Percentiles rank a stretch among this genome's conserved stretches.
These are phyloP conservation scores for Solanum pennellii DNA, from an alignment of 257 asterid genomes.

Conservation along the genomic window DNA sequence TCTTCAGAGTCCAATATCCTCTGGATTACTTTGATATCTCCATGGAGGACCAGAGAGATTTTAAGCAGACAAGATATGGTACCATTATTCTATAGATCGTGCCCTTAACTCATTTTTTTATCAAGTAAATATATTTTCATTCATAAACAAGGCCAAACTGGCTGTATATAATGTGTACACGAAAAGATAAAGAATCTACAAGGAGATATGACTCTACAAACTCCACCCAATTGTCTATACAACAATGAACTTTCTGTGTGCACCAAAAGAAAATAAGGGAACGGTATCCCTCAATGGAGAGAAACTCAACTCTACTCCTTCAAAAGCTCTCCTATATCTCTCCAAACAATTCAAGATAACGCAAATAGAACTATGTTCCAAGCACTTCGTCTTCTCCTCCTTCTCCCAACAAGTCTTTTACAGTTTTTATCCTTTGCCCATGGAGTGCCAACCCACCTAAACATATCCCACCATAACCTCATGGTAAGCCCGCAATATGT, in stretches of 20 bases:
- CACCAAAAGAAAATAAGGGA: background rate
- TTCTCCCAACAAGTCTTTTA: background rate
- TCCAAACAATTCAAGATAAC: background rate
- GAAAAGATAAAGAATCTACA: background rate
- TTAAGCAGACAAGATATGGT: conserved; percentile 96
- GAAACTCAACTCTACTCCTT: background rate
- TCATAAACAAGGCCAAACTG: background rate
- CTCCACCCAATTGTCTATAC: background rate
- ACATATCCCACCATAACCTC: background rate
- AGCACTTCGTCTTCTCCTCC: background rate
- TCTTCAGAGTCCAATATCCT: conserved; percentile 80
- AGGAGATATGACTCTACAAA: background rate
- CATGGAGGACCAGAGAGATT: conserved; percentile 91
- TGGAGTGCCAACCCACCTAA: background rate
- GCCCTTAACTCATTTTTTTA: background rate
- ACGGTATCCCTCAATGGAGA: background rate
- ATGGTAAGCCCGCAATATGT: background rate
- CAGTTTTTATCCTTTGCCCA: background rate
- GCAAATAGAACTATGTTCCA: background rate
- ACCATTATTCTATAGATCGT: background rate
- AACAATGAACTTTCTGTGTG: background rate
- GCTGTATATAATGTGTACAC: background rate
- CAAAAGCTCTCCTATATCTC: background rate
- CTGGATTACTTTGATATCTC: conserved; percentile 76
- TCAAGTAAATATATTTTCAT: background rate